These are phyloP conservation scores for Mucuna pruriens DNA, from an alignment of 306 rosid species.

Conservation along the genomic window DNA sequence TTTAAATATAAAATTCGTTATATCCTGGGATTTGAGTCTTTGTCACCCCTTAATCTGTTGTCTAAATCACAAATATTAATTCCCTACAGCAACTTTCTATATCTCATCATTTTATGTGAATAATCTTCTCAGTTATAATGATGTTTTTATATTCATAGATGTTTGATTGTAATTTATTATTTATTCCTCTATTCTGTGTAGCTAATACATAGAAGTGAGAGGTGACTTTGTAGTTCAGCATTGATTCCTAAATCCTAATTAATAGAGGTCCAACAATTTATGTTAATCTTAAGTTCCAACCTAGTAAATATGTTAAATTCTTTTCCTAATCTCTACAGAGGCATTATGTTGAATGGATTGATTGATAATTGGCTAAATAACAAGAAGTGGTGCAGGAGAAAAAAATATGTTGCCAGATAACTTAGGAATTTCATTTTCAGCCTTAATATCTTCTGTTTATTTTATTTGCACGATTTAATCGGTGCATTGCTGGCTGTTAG, in stretches of 20 bases:
- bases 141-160: neutral
- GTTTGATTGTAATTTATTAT: neutral
- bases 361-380: neutral
- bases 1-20: neutral
- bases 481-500: slow-evolving; percentile 27
- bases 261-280: slow-evolving; percentile 3
- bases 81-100: neutral
- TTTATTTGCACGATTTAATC: neutral
- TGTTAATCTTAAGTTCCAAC: slow-evolving; percentile 6
- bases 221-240: neutral
- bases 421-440: neutral
- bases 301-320: neutral
- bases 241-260: slow-evolving; percentile 23
- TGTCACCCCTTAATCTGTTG: neutral
- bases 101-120: neutral
- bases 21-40: neutral
- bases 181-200: slow-evolving; percentile 1
- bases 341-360: slow-evolving; percentile 1
- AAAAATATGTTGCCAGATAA: neutral
- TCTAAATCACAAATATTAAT: neutral
- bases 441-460: neutral
- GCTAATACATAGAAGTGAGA: neutral
- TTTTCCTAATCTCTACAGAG: neutral
- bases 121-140: slow-evolving; percentile 10
- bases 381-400: neutral